These are phyloP conservation scores for Suhomyces maxii DNA, from an alignment of 1,139 yeast species.

Conservation along the genomic window DNA sequence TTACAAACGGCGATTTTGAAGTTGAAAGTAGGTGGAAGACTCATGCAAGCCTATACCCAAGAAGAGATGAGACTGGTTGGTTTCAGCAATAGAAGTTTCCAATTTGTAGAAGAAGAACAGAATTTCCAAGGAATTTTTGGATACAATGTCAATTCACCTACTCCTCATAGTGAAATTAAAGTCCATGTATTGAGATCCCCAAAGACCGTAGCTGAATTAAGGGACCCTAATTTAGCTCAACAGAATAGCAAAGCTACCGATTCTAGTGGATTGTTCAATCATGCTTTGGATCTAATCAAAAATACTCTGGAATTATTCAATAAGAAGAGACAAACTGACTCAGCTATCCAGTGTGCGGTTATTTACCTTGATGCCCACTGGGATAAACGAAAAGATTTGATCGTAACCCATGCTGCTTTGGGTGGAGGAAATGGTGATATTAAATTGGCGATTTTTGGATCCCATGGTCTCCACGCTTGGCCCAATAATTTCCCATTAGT, in stretches of 20 bases:
- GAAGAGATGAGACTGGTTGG: constrained; percentile 86
- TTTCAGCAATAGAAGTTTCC: constrained; percentile 77
- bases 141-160: constrained; percentile 31
- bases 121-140: constrained; percentile 38
- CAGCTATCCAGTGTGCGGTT: constrained; percentile 79
- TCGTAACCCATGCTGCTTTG: constrained; percentile 88
- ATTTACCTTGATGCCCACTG: constrained; percentile 83
- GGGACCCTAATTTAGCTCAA: constrained; percentile 82
- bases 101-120: constrained; percentile 66
- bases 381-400: constrained; percentile 60
- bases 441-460: constrained; percentile 86
- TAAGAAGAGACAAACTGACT: constrained; percentile 18
- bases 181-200: constrained; percentile 72
- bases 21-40: constrained; percentile 78
- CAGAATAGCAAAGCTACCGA: constrained; percentile 74
- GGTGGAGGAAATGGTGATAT: constrained; percentile 81
- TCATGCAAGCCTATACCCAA: constrained; percentile 91
- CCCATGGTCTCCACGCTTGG: constrained; percentile 91
- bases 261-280: constrained; percentile 72
- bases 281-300: constrained; percentile 72
- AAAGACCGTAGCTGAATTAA: constrained; percentile 65
- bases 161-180: constrained; percentile 65
- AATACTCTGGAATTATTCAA: constrained; percentile 32
- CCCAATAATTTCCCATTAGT: constrained; percentile 75
- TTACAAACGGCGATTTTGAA: constrained; percentile 74